Conservation (phyloP, 495 filamentous ascomycete species). For the Cercophora sp. region DNA sequence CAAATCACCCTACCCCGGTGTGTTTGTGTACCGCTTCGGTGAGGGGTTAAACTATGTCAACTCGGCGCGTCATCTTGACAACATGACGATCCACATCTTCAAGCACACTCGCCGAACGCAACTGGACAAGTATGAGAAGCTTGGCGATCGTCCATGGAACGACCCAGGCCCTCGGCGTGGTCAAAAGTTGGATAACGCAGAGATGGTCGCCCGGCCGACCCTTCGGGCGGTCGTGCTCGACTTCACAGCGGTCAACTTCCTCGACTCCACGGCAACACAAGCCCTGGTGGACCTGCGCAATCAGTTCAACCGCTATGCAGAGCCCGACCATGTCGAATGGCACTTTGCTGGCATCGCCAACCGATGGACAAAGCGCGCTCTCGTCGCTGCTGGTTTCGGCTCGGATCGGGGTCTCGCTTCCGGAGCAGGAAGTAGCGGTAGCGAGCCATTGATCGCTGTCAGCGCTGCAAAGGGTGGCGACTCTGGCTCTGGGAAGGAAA, state of each 20-base stretch:
- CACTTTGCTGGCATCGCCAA: conserved; percentile 48
- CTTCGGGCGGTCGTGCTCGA: conserved; percentile 49
- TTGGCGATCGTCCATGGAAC: conserved; percentile 68
- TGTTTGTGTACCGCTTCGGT: conserved; percentile 50
- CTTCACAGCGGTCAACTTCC: conserved; percentile 44
- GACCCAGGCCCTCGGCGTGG: conserved; percentile 75
- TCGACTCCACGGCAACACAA: conserved; percentile 49
- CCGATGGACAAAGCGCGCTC: conserved; percentile 47
- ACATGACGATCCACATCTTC: conserved; percentile 40
- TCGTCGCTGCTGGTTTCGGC: conserved; percentile 48
- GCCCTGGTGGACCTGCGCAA: conserved; percentile 46
- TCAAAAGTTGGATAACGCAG: conserved; percentile 27
- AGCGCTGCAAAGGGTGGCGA: no score
- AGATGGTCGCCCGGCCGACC: conserved; percentile 33
- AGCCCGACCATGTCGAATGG: conserved; percentile 46
- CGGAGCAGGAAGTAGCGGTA: conserved; percentile 4
- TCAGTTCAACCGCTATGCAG: conserved; percentile 47
- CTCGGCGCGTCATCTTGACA: conserved; percentile 44
- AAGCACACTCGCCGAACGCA: conserved; percentile 39
- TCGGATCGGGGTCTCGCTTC: conserved; percentile 5
- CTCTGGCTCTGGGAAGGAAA: not conserved
- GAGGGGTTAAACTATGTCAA: conserved; percentile 54
- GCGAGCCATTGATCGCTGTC: conserved; percentile 20
- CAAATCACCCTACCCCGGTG: conserved; percentile 41
- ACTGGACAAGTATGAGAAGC: conserved; percentile 30